A percentile compares a stretch with the other conserved stretches of the same genome.
These are phyloP conservation scores for Ceratobasidium sp. DNA, from an alignment of 1,284 basidiomycete genomes.

Conservation along the genomic window DNA sequence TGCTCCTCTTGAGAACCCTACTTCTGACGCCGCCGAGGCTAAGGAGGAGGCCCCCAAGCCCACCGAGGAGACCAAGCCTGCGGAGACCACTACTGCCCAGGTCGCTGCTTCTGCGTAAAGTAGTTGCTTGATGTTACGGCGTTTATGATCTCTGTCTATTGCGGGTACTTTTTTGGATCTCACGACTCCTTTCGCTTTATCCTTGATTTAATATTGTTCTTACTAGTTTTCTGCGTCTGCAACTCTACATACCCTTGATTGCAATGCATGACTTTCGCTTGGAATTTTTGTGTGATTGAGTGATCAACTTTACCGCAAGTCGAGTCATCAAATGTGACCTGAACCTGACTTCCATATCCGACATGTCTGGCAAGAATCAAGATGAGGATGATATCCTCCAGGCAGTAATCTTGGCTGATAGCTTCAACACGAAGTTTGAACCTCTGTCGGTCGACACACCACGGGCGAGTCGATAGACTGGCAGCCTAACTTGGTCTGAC, in stretches of 20 bases:
- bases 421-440: conserved; percentile 90
- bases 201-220: conserved; percentile 30
- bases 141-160: conserved; percentile 17
- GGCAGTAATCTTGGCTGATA: conserved; percentile 92
- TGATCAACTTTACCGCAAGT: background rate
- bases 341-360: background rate
- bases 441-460: conserved; percentile 86
- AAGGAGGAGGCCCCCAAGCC: conserved; percentile 42
- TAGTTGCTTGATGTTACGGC: background rate
- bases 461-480: conserved; percentile 60
- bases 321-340: conserved; percentile 6
- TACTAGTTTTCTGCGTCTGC: conserved; percentile 10
- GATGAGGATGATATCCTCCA: conserved; percentile 84
- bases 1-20: conserved; percentile 73
- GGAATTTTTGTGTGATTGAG: conserved; percentile 10
- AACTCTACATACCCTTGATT: conserved; percentile 34
- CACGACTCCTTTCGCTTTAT: conserved; percentile 20
- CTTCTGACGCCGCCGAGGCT: conserved; percentile 51
- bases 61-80: conserved; percentile 50
- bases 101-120: conserved; percentile 43
- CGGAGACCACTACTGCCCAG: conserved; percentile 47
- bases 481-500: background rate
- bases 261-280: conserved; percentile 36
- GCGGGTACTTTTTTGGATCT: conserved; percentile 34
- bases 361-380: conserved; percentile 41